A percentile compares a stretch with the other conserved stretches of the same genome.
These are phyloP conservation scores for Exidia glandulosa DNA, from an alignment of 768 basidiomycete species.

Conservation along the genomic window DNA sequence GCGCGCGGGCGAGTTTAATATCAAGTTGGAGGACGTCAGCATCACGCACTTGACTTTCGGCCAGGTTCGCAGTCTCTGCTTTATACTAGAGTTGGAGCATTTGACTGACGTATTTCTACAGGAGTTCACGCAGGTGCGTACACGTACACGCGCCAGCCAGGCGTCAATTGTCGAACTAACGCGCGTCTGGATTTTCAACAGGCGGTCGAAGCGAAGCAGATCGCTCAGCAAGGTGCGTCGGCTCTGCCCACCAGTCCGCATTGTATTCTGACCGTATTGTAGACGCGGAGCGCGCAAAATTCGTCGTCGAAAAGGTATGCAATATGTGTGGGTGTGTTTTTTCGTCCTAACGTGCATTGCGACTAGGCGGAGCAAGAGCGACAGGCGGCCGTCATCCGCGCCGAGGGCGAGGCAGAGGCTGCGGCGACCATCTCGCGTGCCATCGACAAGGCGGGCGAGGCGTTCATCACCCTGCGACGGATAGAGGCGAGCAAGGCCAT, in stretches of 20 bases:
- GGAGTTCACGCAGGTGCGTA: conserved; percentile 70
- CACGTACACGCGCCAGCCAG: conserved; percentile 1
- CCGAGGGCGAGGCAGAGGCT: conserved; percentile 97
- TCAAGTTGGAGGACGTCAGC: conserved; percentile 92
- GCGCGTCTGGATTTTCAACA: conserved; percentile 5
- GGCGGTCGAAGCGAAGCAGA: conserved; percentile 99
- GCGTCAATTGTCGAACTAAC: too few relatives aligned
- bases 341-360: background rate
- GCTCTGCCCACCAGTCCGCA: background rate
- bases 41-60: conserved; percentile 88
- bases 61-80: conserved; percentile 37
- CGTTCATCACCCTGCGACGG: conserved; percentile 87
- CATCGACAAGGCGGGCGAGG: conserved; percentile 88
- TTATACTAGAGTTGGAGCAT: background rate
- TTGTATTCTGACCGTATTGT: background rate
- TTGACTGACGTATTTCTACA: conserved; percentile 18
- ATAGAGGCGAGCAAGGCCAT: conserved; percentile 99
- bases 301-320: conserved; percentile 92
- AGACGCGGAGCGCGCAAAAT: conserved; percentile 99
- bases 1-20: conserved; percentile 92
- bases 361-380: conserved; percentile 96
- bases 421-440: conserved; percentile 86
- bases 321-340: background rate
- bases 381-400: conserved; percentile 94
- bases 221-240: conserved; percentile 88